phyloP scores from a whole-genome alignment of 2,329 filamentous ascomycete genomes.

The Penicillium sp. region DNA sequence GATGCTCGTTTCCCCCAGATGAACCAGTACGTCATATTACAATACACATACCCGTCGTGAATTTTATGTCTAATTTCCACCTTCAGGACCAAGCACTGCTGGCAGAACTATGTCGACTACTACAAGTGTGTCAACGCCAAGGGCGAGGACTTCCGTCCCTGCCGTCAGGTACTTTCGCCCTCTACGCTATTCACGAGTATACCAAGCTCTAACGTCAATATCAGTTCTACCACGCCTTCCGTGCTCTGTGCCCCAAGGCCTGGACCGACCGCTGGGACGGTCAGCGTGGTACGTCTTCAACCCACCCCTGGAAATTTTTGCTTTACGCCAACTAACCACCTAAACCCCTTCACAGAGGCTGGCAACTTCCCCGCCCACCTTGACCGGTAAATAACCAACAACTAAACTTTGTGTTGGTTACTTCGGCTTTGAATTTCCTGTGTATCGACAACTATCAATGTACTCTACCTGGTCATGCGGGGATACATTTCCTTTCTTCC shows the following conservation, averaged over 20 bases:
- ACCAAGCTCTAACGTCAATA: conserved; percentile 7
- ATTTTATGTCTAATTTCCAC: conserved; percentile 13
- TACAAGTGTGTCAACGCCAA: conserved; percentile 99
- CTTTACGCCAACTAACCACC: conserved; percentile 9
- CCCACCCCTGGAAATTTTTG: background rate
- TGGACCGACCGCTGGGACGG: conserved; percentile 97
- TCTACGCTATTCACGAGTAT: background rate
- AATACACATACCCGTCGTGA: background rate
- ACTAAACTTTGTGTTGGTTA: conserved; percentile 24
- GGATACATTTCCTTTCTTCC: conserved; percentile 29
- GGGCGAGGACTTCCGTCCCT: conserved; percentile 96
- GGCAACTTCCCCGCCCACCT: conserved; percentile 57
- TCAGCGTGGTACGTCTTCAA: conserved; percentile 73
- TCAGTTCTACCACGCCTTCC: conserved; percentile 95
- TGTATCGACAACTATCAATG: conserved; percentile 37
- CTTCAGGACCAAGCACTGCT: conserved; percentile 89
- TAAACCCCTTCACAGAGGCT: conserved; percentile 42
- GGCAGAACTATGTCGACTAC: conserved; percentile 99
- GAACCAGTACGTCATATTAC: conserved; percentile 60
- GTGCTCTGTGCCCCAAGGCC: conserved; percentile 91
- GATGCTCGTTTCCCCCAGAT: conserved; percentile 98
- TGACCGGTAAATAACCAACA: conserved; percentile 42
- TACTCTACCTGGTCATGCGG: conserved; percentile 40
- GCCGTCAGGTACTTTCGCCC: conserved; percentile 72
- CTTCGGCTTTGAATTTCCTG: conserved; percentile 30